Base-by-base conservation (phyloP, 2,329 filamentous ascomycete genomes). In the Alternaria sp. region DNA sequence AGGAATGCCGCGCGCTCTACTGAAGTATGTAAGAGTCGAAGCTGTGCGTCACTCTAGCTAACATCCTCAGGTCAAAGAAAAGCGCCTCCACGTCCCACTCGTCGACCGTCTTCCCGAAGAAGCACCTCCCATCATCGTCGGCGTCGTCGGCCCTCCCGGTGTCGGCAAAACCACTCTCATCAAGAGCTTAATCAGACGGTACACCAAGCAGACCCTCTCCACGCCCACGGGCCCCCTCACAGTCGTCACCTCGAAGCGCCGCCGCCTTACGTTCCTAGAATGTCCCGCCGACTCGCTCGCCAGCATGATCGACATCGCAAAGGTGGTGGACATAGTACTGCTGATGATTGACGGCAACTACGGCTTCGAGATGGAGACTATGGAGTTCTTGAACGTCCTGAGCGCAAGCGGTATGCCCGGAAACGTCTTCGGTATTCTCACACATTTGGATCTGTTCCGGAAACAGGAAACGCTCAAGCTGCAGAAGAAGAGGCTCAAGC, bases 311-410 rank as follows among this genome's bases (percentile, higher is more conserved):
- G 96, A 99, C 80, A 87, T 97, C 60, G 93, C 96, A 63, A 99
- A 99, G 82, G 92, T 99, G 46, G 96, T 96, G 18, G 96, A 99
- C 79, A 97, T 99, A 74, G 93, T 98, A 6, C 86, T 99, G 54
- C 87, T 99, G 60, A 96, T 99, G 92, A 99, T 99, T 72, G 96
- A 99, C 78, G 96, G 96, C 60, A 98, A 98, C 82, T 99, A 92
- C 75, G 96, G 96, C 14, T 99, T 99, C 77, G 96, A 99, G 82
- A 99, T 99, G 96, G 96, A 99, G 86, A 99, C 96, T 0, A 99
- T 99, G 96, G 96, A 99, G 82, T 99, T 99, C 66, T 84, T 99
- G 76, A 98, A 97, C 73, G 90, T 97, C 18, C 85, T 99, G 55
- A 91, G 92, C n/a, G 89, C 93, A 3, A 97, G 92, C 28, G 96